Conservation (phyloP, 1,284 basidiomycete genomes). For the Ceratobasidium sp. region DNA sequence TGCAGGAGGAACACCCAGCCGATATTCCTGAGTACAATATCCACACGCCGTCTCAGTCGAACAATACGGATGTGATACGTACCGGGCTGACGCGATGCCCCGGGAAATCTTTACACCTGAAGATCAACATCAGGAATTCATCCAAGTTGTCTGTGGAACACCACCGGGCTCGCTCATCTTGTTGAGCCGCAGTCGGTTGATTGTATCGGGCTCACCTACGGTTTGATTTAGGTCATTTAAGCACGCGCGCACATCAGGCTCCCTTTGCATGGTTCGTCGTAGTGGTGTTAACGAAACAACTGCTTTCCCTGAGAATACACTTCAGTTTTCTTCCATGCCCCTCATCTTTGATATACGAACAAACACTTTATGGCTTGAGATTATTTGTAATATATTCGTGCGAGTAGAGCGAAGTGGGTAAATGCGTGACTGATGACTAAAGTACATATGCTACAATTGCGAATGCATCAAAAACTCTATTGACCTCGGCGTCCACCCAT, state of each 20-base stretch:
- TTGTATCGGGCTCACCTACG: background rate
- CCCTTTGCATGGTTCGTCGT: background rate
- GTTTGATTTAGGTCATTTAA: background rate
- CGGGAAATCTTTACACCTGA: background rate
- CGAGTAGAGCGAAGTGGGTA: background rate
- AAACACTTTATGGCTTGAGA: background rate
- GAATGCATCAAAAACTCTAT: slow-evolving; percentile 35
- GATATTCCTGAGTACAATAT: background rate
- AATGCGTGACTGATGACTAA: slow-evolving; percentile 36
- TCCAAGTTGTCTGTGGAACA: background rate
- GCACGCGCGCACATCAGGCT: background rate
- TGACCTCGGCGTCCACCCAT: slow-evolving; percentile 4
- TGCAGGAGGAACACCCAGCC: background rate
- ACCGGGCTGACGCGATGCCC: background rate
- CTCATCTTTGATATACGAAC: background rate
- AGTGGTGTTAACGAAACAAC: background rate
- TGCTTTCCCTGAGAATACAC: background rate
- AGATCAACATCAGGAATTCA: background rate
- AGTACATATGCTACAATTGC: slow-evolving; percentile 37
- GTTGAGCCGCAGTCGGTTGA: slow-evolving; percentile 2
- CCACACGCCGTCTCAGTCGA: background rate
- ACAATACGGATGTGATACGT: background rate
- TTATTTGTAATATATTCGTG: background rate
- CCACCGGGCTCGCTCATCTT: background rate
- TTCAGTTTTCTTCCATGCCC: background rate